Percentiles rank a stretch among this genome's conserved stretches.
phyloP scores from a whole-genome alignment of 163 green algal species.

The Botryococcus braunii region DNA sequence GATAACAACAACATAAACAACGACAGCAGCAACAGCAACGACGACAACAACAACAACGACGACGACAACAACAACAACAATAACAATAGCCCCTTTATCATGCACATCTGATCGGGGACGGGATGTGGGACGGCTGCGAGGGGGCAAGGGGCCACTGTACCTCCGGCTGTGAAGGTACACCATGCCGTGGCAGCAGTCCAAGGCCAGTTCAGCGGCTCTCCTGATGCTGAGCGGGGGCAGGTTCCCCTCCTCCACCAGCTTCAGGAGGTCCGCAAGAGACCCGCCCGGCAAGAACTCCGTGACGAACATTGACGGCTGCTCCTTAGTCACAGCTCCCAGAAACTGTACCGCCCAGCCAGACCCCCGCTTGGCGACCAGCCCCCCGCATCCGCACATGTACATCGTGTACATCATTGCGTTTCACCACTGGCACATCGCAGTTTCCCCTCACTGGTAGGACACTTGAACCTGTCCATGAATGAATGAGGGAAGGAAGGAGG shows the following conservation, averaged over 20 bases:
- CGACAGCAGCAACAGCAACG: too few species aligned
- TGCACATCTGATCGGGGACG: too few species aligned
- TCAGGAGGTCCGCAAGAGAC: conserved; percentile 58
- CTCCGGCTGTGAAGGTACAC: conserved; percentile 67
- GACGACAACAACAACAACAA: too few species aligned
- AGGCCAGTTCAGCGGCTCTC: conserved; percentile 50
- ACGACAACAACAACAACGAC: too few species aligned
- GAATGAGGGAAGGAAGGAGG: too few species aligned
- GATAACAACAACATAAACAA: too few species aligned
- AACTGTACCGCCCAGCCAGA: too few species aligned
- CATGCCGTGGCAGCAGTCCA: conserved; percentile 66
- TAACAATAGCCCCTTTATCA: too few species aligned
- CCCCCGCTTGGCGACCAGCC: conserved; percentile 30
- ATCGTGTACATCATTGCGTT: not conserved
- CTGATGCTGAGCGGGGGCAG: conserved; percentile 18
- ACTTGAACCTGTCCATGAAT: too few species aligned
- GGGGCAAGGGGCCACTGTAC: not conserved
- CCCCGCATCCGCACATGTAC: conserved; percentile 13
- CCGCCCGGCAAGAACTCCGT: conserved; percentile 78
- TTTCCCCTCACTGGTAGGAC: too few species aligned
- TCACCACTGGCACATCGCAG: too few species aligned
- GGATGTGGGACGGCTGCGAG: too few species aligned
- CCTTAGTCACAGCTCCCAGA: conserved; percentile 72
- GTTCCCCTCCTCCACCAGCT: not conserved
- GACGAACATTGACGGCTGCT: conserved; percentile 71